Base-by-base conservation (phyloP, 2,329 filamentous ascomycete genomes). In the Venturia nashicola region DNA sequence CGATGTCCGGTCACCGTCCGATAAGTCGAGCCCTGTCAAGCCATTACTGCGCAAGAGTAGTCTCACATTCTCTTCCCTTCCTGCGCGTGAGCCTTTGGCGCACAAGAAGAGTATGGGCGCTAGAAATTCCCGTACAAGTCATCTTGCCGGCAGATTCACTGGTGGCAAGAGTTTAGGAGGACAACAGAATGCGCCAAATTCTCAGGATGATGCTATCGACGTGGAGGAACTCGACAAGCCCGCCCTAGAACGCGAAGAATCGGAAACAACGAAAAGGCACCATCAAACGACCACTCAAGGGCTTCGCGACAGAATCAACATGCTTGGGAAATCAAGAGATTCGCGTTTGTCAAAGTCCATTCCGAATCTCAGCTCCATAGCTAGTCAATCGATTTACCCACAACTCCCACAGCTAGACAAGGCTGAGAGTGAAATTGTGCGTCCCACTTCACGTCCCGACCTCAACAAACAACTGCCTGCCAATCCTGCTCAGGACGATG, bases 271-370 rank as follows among this genome's bases (percentile, higher is more conserved):
- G 6, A 83, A 80, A 68, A 74, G 82, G 2, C 87, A 93, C 71
- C 91, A 86, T 75, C 95, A 95, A 73, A 92, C 91, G 0, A 95
- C 94, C n/a, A 96, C 94, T 0, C 92, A 97, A 73, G 83, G 90
- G 54, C 80, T 99, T 18, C 91, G 96, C 68, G 93, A 97, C 70
- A 91, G 92, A 69, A 97, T 99, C 69, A 96, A 86, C 67, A 83
- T 86, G 80, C 80, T 88, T 46, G 83, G 82, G 43, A 79, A 86
- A 74, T 76, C 82, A 66, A 73, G 77, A 70, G 72, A 79, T 71
- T 34, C 57, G 23, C 59, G 73, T 72, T 62, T 70, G 68, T 59
- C 72, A 11, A 74, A 72, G 65, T 70, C 77, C 14, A 65, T 65
- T 11, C 51, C 54, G 36, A 39, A 39, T 2, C 39, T 62, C 18